Percentiles rank a stretch among this genome's conserved stretches.
Evolutionary conservation across 371 early-diverging fungal species (phyloP).

Genomic region (Globomyces sp.): DNA sequence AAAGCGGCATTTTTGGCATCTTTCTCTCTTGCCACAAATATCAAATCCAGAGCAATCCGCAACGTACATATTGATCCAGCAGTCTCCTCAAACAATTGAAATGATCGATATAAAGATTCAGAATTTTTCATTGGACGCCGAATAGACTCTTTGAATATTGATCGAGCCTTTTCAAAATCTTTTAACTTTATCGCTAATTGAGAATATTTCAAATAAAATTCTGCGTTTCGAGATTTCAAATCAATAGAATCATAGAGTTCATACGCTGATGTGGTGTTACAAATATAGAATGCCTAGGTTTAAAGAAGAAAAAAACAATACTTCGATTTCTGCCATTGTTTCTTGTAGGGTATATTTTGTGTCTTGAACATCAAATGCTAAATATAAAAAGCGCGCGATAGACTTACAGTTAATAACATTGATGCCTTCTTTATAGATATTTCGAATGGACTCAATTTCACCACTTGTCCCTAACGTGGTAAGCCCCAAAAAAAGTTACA

Average conservation of each 20-base stretch:
- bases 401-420: too few species aligned
- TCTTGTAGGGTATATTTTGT: neutral
- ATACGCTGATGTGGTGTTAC: too few species aligned
- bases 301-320: too few species aligned
- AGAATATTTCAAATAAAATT: slow-evolving; percentile 2
- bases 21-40: slow-evolving; percentile 1
- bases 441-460: too few species aligned
- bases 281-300: too few species aligned
- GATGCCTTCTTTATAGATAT: too few species aligned
- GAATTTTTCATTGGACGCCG: slow-evolving; percentile 47
- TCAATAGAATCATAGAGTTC: too few species aligned
- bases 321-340: slow-evolving; percentile 36
- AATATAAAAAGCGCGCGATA: too few species aligned
- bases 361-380: neutral
- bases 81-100: slow-evolving; percentile 52
- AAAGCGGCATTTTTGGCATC: neutral
- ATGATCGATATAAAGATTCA: slow-evolving; percentile 51
- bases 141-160: slow-evolving; percentile 47
- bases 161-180: slow-evolving; percentile 31
- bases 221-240: too few species aligned
- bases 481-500: too few species aligned
- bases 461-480: too few species aligned
- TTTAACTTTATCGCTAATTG: slow-evolving; percentile 32
- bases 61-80: slow-evolving; percentile 40
- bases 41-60: neutral